A percentile compares a stretch with the other conserved stretches of the same genome.
Evolutionary conservation across 1,139 yeast species (phyloP).

Genomic region (Taphrina communis): DNA sequence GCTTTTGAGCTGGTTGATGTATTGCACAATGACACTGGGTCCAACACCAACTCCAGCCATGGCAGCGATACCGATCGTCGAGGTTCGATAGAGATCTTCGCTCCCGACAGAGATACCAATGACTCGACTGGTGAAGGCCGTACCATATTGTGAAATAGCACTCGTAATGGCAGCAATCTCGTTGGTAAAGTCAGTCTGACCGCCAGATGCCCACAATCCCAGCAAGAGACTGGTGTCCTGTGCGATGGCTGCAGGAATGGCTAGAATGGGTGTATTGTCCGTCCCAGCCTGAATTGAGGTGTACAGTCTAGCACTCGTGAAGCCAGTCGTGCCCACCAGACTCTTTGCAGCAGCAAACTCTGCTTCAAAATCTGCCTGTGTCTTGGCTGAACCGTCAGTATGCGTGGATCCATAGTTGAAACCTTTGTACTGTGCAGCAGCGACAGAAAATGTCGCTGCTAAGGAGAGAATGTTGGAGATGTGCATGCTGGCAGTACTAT

Average conservation of each 20-base stretch:
- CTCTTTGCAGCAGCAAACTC: slow-evolving; percentile 26
- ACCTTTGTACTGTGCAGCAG: slow-evolving; percentile 28
- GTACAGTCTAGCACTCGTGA: slow-evolving; percentile 29
- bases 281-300: slow-evolving; percentile 24
- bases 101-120: slow-evolving; percentile 84
- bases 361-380: slow-evolving; percentile 27
- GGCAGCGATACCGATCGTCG: slow-evolving; percentile 18
- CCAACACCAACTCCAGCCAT: slow-evolving; percentile 17
- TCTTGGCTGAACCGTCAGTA: slow-evolving; percentile 28
- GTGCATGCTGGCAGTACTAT: slow-evolving; percentile 15
- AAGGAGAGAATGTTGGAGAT: slow-evolving; percentile 21
- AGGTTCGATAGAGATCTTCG: slow-evolving; percentile 82
- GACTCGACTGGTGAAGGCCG: slow-evolving; percentile 58
- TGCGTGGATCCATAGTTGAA: slow-evolving; percentile 25
- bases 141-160: slow-evolving; percentile 73
- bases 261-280: slow-evolving; percentile 43
- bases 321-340: slow-evolving; percentile 21
- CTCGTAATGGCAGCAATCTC: slow-evolving; percentile 71
- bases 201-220: slow-evolving; percentile 92
- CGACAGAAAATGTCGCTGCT: slow-evolving; percentile 19
- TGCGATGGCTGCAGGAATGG: slow-evolving; percentile 76
- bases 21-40: slow-evolving; percentile 57
- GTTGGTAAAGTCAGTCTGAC: slow-evolving; percentile 63
- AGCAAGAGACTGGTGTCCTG: slow-evolving; percentile 75
- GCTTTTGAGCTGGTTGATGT: slow-evolving; percentile 12